Evolutionary conservation across 495 filamentous ascomycete species (phyloP).

Genomic region (Immersiella caudata): DNA sequence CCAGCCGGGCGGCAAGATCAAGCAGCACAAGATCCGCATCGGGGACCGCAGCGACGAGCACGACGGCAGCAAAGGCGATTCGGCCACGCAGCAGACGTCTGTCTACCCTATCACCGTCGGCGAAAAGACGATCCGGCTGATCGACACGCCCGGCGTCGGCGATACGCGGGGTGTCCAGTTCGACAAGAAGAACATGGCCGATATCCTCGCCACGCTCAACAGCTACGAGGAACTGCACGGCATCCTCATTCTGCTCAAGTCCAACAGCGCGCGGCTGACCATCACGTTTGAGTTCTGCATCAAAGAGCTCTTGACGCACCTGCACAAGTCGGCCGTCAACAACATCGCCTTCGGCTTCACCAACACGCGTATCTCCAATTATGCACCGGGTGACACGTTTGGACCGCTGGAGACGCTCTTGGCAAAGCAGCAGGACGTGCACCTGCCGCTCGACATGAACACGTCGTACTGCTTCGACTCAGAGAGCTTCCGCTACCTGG

Average conservation of each 20-base stretch:
- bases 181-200: constrained; percentile 49
- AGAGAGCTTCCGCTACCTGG: constrained; percentile 49
- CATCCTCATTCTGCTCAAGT: constrained; percentile 53
- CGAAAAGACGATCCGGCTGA: constrained; percentile 37
- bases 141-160: constrained; percentile 52
- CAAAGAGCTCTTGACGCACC: constrained; percentile 46
- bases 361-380: constrained; percentile 47
- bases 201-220: constrained; percentile 40
- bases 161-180: constrained; percentile 42
- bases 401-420: constrained; percentile 38
- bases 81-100: constrained; percentile 44
- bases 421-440: constrained; percentile 24
- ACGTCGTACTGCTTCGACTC: constrained; percentile 51
- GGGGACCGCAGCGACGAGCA: constrained; percentile 35
- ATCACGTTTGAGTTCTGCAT: constrained; percentile 47
- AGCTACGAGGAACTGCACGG: constrained; percentile 45
- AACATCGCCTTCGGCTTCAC: constrained; percentile 54
- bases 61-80: constrained; percentile 41
- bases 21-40: constrained; percentile 32
- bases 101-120: constrained; percentile 40
- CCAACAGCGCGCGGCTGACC: constrained; percentile 43
- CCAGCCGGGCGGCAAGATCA: constrained; percentile 21
- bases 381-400: constrained; percentile 47
- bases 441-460: constrained; percentile 10
- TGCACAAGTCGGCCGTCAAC: constrained; percentile 27